Evolutionary conservation across 2,329 filamentous ascomycete species (phyloP).

Genomic region (Phialophora chinensis): DNA sequence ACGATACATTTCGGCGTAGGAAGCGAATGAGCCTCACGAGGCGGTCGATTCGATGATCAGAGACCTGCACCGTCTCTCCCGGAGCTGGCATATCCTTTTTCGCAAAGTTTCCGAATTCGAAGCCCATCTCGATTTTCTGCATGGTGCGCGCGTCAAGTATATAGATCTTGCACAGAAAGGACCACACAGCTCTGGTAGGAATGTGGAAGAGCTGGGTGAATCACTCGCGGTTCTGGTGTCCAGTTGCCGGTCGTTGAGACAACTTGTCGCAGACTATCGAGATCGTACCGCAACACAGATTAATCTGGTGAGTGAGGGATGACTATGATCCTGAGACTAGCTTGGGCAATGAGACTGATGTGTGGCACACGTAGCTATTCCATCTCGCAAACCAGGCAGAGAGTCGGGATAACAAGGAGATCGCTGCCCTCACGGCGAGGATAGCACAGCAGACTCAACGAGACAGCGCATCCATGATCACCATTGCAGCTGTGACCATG

Average conservation of each 20-base stretch:
- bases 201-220: not conserved
- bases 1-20: not conserved
- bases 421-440: slow-evolving; percentile 12
- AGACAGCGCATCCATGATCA: slow-evolving; percentile 16
- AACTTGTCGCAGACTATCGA: slow-evolving; percentile 7
- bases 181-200: not conserved
- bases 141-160: not conserved
- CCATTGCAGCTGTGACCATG: slow-evolving; percentile 17
- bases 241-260: slow-evolving; percentile 13
- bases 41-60: slow-evolving; percentile 5
- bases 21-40: slow-evolving; percentile 8
- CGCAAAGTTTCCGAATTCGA: slow-evolving; percentile 14
- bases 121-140: slow-evolving; percentile 10
- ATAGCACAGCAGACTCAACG: slow-evolving; percentile 14
- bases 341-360: not conserved
- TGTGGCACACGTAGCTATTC: slow-evolving; percentile 3
- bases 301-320: slow-evolving; percentile 4
- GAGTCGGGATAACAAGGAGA: slow-evolving; percentile 11
- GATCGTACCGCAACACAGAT: slow-evolving; percentile 9
- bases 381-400: slow-evolving; percentile 14
- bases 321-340: not conserved
- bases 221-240: not conserved
- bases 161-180: not conserved
- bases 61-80: slow-evolving; percentile 3
- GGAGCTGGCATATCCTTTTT: slow-evolving; percentile 13